Base-by-base conservation (phyloP, 139 green algal genomes). In the Chlamydomonas sp. region DNA sequence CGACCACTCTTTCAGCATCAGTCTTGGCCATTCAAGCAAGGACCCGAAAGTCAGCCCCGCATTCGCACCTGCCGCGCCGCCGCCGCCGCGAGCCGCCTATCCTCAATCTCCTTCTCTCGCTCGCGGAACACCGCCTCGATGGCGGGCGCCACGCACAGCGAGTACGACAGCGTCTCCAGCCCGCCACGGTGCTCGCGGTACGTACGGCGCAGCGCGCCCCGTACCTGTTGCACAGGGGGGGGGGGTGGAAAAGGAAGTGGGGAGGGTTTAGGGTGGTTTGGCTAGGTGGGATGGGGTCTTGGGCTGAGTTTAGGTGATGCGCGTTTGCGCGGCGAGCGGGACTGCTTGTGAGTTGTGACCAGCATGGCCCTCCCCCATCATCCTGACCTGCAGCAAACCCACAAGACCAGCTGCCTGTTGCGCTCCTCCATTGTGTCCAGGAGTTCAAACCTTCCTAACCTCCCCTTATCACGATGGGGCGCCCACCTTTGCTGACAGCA, bases 111-210 rank as follows among this genome's bases (percentile, higher is more conserved):
- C 75, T 59, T n/a, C 31, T 88, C 86, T 1, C 57, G 18, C 20
- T 88, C 84, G 58, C 78, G 60, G 49, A 90, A 77, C 17, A 92
- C 88, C 2, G 81, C 78, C 5, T 88, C 84, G 8, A 83, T 80
- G 31, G 89, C 78, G 58, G 91, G 89, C 5, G 91, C 91, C 14
- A 94, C 79, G 20, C 90, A 91, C 2, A 84, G 57, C 10, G 75
- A 80, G 79, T 83, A 94, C 49, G 91, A 80, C 8, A 94, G 79
- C 20, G 49, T 49, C 72, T 86, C 82, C n/a, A 86, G 72, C 18
- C 91, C 91, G 66, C 80, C 76, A 4, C 74, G 0, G 75, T 88
- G 75, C 31, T 83, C 63, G 10, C 84, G 75, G 75, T 88, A 88
- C 8, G 76, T 83, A 57, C 84, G 75, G 4, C 76, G 84, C 31